Percentiles rank a stretch among this genome's conserved stretches.
phyloP scores from a whole-genome alignment of 257 asterid species.

The Solanum dulcamara region DNA sequence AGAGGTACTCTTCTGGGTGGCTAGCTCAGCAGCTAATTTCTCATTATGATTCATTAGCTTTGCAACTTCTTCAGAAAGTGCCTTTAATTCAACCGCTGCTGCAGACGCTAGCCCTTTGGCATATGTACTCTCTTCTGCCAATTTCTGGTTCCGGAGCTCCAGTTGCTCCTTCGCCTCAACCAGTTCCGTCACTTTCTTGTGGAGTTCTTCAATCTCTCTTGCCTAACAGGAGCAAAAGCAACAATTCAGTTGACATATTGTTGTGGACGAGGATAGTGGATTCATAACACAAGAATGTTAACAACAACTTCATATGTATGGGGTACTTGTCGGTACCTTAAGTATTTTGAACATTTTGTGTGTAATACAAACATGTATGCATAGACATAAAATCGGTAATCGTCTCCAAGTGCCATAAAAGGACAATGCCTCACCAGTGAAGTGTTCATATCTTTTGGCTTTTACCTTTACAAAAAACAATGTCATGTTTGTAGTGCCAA shows the following conservation, averaged over 20 bases:
- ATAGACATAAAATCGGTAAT: not conserved
- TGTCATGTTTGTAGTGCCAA: too few relatives aligned
- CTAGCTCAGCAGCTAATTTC: slow-evolving; percentile 57
- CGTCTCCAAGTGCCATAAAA: not conserved
- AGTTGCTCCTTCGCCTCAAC: slow-evolving; percentile 58
- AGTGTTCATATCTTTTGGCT: not conserved
- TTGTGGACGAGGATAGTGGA: not conserved
- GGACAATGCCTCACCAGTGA: not conserved
- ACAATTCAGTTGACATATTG: not conserved
- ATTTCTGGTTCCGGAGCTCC: slow-evolving; percentile 71
- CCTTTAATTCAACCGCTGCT: slow-evolving; percentile 94
- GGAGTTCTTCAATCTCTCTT: slow-evolving; percentile 58
- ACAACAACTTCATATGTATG: not conserved
- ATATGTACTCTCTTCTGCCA: slow-evolving; percentile 86
- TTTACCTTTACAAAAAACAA: not conserved
- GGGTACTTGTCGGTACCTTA: not conserved
- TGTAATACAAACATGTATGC: not conserved
- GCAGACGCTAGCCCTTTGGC: slow-evolving; percentile 99
- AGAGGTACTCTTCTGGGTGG: slow-evolving; percentile 54
- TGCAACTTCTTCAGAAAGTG: slow-evolving; percentile 94
- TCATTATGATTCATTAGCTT: slow-evolving; percentile 92
- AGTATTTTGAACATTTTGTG: not conserved
- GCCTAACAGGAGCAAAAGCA: slow-evolving; percentile 33
- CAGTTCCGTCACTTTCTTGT: slow-evolving; percentile 38
- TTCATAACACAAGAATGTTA: not conserved